Evolutionary conservation across 1,284 basidiomycete species (phyloP).

Genomic region (Pascua sp.): DNA sequence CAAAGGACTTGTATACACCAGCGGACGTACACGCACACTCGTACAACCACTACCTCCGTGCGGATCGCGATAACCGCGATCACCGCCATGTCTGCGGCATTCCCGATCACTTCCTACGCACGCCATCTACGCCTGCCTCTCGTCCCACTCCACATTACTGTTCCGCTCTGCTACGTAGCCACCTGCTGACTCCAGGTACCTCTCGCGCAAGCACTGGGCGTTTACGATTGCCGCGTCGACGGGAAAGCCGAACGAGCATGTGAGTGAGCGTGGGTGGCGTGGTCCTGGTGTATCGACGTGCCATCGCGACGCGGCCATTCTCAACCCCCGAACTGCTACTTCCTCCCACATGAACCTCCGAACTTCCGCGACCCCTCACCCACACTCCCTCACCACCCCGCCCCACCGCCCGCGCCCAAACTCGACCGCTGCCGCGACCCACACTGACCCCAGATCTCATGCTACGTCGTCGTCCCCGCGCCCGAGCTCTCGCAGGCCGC

Average conservation of each 20-base stretch:
- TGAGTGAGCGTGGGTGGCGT: conserved; percentile 6
- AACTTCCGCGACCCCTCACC: too few relatives aligned
- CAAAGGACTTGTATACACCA: too few relatives aligned
- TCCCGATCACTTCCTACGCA: too few relatives aligned
- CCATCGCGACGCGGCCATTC: neutral
- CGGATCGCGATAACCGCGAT: too few relatives aligned
- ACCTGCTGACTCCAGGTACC: conserved; percentile 31
- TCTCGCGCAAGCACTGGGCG: conserved; percentile 40
- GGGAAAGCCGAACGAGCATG: conserved; percentile 42
- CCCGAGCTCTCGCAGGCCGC: conserved; percentile 24
- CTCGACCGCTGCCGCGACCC: too few relatives aligned
- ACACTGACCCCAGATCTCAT: conserved; percentile 31
- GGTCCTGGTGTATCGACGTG: neutral
- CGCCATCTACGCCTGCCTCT: neutral
- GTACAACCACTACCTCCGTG: too few relatives aligned
- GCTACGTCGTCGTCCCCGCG: conserved; percentile 35
- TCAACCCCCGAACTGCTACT: neutral
- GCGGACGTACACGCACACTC: too few relatives aligned
- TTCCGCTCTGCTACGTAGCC: neutral
- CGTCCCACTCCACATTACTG: neutral
- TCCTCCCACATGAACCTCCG: too few relatives aligned
- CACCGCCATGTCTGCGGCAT: too few relatives aligned
- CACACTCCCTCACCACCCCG: too few relatives aligned
- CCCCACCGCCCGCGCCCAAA: too few relatives aligned
- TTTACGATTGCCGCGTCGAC: conserved; percentile 43